Evolutionary conservation across 192 early-diverging fungal genomes (phyloP).

Genomic region (Backusella westeae): DNA sequence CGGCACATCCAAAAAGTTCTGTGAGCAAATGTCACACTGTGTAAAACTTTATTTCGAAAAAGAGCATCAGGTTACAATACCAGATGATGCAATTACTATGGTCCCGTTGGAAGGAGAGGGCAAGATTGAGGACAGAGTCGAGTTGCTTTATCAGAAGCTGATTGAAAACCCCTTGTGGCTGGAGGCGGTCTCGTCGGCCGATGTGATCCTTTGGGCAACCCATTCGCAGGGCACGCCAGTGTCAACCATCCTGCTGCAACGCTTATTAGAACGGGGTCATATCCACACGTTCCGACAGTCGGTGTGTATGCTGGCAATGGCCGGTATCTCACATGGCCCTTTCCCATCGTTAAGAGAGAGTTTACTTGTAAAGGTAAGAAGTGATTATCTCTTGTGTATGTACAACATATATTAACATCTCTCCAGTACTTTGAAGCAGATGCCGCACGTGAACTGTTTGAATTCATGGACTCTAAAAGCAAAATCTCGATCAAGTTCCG

Average conservation of each 20-base stretch:
- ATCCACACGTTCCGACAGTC: slow-evolving; percentile 73
- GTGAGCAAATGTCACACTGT: slow-evolving; percentile 81
- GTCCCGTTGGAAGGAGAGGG: slow-evolving; percentile 94
- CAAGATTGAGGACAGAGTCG: slow-evolving; percentile 82
- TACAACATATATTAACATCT: background rate
- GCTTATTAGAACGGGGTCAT: slow-evolving; percentile 67
- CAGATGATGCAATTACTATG: slow-evolving; percentile 56
- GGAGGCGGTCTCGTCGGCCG: slow-evolving; percentile 53
- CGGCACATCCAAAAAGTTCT: slow-evolving; percentile 88
- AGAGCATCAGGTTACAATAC: slow-evolving; percentile 48
- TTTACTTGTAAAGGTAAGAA: slow-evolving; percentile 66
- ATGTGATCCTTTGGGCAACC: slow-evolving; percentile 85
- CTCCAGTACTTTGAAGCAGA: slow-evolving; percentile 79
- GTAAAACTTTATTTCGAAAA: slow-evolving; percentile 53
- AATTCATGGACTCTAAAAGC: slow-evolving; percentile 82
- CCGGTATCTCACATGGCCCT: slow-evolving; percentile 89
- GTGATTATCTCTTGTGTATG: background rate
- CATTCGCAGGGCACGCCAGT: slow-evolving; percentile 96
- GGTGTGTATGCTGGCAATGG: slow-evolving; percentile 85
- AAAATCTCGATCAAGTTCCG: slow-evolving; percentile 70
- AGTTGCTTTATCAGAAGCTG: slow-evolving; percentile 75
- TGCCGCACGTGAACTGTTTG: slow-evolving; percentile 90
- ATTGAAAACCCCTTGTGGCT: slow-evolving; percentile 48
- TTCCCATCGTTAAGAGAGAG: slow-evolving; percentile 79
- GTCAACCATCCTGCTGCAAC: slow-evolving; percentile 70